These are phyloP conservation scores for Alternaria novae-zelandiae DNA, from an alignment of 2,329 filamentous ascomycete genomes.

Conservation along the genomic window DNA sequence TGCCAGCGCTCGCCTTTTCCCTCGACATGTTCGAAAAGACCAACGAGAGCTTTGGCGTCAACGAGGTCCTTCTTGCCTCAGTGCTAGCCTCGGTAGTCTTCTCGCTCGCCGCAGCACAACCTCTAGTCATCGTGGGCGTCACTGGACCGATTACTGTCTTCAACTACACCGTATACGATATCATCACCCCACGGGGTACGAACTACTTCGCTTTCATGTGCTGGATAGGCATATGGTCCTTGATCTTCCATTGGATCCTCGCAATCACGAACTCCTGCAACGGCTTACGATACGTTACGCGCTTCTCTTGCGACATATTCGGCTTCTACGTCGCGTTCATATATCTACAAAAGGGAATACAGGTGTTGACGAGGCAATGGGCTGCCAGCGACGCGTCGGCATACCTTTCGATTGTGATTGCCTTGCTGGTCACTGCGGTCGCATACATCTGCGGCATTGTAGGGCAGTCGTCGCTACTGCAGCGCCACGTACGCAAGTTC, in stretches of 20 bases:
- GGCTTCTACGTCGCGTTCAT: slow-evolving; percentile 93
- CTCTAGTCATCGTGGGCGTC: slow-evolving; percentile 88
- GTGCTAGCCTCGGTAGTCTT: slow-evolving; percentile 85
- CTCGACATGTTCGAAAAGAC: slow-evolving; percentile 94
- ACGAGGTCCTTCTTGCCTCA: slow-evolving; percentile 86
- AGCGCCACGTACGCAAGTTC: slow-evolving; percentile 77
- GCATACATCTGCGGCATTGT: slow-evolving; percentile 77
- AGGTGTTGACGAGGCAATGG: slow-evolving; percentile 81
- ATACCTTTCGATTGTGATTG: slow-evolving; percentile 79
- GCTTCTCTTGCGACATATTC: slow-evolving; percentile 92
- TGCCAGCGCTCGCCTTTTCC: slow-evolving; percentile 86
- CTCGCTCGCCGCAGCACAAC: slow-evolving; percentile 78
- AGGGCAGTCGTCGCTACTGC: slow-evolving; percentile 74
- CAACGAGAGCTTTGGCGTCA: slow-evolving; percentile 82
- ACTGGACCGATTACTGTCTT: slow-evolving; percentile 94
- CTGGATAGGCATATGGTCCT: slow-evolving; percentile 87
- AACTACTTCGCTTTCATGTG: slow-evolving; percentile 91
- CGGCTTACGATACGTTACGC: slow-evolving; percentile 84
- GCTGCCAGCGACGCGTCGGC: slow-evolving; percentile 64
- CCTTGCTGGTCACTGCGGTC: slow-evolving; percentile 77
- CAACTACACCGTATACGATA: slow-evolving; percentile 93
- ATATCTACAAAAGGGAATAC: slow-evolving; percentile 89
- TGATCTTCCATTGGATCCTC: slow-evolving; percentile 83
- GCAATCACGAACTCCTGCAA: slow-evolving; percentile 88
- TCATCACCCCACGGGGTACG: slow-evolving; percentile 76